Conservation (phyloP, 108 stramenopile genomes). For the Skeletonema costatum region DNA sequence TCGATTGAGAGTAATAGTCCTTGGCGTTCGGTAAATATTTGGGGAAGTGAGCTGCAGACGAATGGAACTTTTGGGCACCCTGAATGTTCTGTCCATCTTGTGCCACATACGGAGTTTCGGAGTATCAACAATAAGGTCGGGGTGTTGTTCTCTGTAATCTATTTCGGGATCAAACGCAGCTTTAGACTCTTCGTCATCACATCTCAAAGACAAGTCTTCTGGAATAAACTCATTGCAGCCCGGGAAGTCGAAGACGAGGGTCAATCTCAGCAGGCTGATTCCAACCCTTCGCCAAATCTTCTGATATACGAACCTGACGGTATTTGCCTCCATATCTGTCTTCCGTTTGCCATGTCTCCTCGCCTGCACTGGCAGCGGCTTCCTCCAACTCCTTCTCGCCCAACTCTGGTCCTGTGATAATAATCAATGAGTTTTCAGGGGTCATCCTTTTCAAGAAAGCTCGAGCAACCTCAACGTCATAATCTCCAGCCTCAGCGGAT, state of each 20-base stretch:
- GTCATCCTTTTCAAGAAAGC: constrained; percentile 78
- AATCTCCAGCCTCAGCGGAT: constrained; percentile 49
- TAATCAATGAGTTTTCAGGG: constrained; percentile 78
- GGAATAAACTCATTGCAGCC: constrained; percentile 82
- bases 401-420: constrained; percentile 62
- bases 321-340: constrained; percentile 92
- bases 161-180: constrained; percentile 41
- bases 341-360: constrained; percentile 63
- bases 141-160: constrained; percentile 50
- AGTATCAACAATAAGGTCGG: constrained; percentile 55
- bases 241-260: constrained; percentile 66
- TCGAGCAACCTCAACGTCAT: constrained; percentile 58
- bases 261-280: constrained; percentile 55
- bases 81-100: constrained; percentile 82
- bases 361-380: constrained; percentile 19
- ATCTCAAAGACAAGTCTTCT: constrained; percentile 78
- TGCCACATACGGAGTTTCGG: constrained; percentile 78
- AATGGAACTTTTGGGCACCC: constrained; percentile 79
- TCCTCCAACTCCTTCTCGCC: constrained; percentile 39
- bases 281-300: constrained; percentile 69
- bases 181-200: constrained; percentile 53
- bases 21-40: constrained; percentile 70
- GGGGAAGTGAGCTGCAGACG: constrained; percentile 72
- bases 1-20: constrained; percentile 81
- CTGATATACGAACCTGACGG: constrained; percentile 48